Conservation (phyloP, 192 early-diverging fungal species). For the Lobosporangium transversale region DNA sequence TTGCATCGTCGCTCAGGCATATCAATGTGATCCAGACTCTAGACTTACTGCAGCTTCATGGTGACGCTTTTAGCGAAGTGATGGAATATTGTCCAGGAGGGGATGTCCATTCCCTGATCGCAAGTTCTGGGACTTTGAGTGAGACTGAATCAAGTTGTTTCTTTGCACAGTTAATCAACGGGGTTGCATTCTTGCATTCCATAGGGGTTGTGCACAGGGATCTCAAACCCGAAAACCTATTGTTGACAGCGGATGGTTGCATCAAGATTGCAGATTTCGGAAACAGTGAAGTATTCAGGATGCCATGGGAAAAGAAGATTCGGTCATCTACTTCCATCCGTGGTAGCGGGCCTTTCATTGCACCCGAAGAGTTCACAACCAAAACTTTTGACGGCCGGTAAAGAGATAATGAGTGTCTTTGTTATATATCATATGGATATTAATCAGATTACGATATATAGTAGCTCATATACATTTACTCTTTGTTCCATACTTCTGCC, state of each 20-base stretch:
- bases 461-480: no score
- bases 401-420: no score
- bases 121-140: slow-evolving; percentile 64
- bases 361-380: slow-evolving; percentile 77
- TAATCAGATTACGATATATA: no score
- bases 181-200: slow-evolving; percentile 80
- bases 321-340: slow-evolving; percentile 71
- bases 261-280: slow-evolving; percentile 93
- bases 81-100: slow-evolving; percentile 90
- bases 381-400: slow-evolving; percentile 78
- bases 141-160: slow-evolving; percentile 65
- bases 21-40: slow-evolving; percentile 82
- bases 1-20: slow-evolving; percentile 79
- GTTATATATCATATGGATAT: no score
- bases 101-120: slow-evolving; percentile 80
- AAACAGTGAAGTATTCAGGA: slow-evolving; percentile 80
- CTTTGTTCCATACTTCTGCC: no score
- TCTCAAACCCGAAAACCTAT: slow-evolving; percentile 89
- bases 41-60: slow-evolving; percentile 77
- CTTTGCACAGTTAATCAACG: slow-evolving; percentile 81
- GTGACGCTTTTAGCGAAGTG: slow-evolving; percentile 71
- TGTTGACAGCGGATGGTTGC: slow-evolving; percentile 69
- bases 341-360: slow-evolving; percentile 89
- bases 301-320: slow-evolving; percentile 71
- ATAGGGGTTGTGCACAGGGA: slow-evolving; percentile 86